These are phyloP conservation scores for Crithidia brevicula DNA, from an alignment of 208 protist genomes.

Conservation along the genomic window DNA sequence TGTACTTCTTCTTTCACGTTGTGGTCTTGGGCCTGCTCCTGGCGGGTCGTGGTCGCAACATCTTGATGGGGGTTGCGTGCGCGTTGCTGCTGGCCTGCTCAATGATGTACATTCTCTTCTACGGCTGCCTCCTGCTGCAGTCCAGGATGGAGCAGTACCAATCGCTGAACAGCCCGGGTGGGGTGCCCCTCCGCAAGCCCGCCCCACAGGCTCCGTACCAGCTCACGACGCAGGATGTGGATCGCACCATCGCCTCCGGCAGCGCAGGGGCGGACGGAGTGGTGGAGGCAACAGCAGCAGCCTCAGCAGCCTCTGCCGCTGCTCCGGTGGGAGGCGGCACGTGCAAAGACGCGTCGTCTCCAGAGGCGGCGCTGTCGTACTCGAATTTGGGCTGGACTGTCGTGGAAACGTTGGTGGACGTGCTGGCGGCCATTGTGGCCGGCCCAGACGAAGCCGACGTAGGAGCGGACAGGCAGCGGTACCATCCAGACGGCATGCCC, in stretches of 20 bases:
- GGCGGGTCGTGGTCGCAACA: constrained; percentile 1
- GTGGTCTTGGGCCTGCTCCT: constrained; percentile 18
- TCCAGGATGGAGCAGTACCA: constrained; percentile 7
- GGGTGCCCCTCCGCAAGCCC: constrained; percentile 4
- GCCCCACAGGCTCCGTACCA: constrained; percentile 1
- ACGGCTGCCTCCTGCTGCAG: constrained; percentile 22
- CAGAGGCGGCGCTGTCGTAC: constrained; percentile 15
- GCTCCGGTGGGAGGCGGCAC: background rate
- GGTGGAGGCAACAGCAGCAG: background rate
- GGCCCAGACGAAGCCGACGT: constrained; percentile 2
- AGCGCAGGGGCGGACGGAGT: constrained; percentile 10
- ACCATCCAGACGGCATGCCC: constrained; percentile 19
- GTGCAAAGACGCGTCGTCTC: background rate
- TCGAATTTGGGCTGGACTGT: constrained; percentile 24
- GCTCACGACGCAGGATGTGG: constrained; percentile 9
- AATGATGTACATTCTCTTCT: constrained; percentile 47
- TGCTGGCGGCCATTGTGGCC: constrained; percentile 20
- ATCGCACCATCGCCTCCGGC: constrained; percentile 16
- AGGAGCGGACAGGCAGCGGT: constrained; percentile 6
- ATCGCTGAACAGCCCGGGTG: background rate
- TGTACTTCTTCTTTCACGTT: constrained; percentile 23
- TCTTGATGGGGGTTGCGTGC: constrained; percentile 31
- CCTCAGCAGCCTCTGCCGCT: background rate
- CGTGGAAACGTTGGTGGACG: constrained; percentile 29
- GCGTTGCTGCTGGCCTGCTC: constrained; percentile 31